Percentiles rank a stretch among this genome's conserved stretches.
These are phyloP conservation scores for Geoglossum cookeanum DNA, from an alignment of 2,329 filamentous ascomycete genomes.

Conservation along the genomic window DNA sequence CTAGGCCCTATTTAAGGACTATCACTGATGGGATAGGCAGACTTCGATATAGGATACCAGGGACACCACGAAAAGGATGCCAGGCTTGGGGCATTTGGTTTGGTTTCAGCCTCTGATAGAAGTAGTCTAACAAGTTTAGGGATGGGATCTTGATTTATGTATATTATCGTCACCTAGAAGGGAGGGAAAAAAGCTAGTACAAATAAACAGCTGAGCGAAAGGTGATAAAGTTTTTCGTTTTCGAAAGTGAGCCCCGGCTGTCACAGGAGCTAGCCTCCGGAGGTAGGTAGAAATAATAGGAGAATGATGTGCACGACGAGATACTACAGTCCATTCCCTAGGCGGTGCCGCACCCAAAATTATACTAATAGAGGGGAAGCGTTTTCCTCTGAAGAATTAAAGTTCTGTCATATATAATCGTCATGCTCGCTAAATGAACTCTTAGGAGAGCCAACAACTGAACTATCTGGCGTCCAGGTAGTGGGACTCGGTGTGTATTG, in stretches of 20 bases:
- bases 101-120: neutral
- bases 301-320: neutral
- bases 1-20: too few relatives aligned
- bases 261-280: too few relatives aligned
- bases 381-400: neutral
- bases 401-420: neutral
- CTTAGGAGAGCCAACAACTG: neutral
- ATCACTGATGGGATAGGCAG: neutral
- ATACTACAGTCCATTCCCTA: neutral
- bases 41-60: neutral
- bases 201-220: too few relatives aligned
- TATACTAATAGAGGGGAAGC: neutral
- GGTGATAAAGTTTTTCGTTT: too few relatives aligned
- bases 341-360: neutral
- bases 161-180: too few relatives aligned
- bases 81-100: neutral
- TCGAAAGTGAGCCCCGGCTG: too few relatives aligned
- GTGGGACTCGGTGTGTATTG: conserved; percentile 14
- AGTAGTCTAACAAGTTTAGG: neutral
- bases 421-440: neutral
- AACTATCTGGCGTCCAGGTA: conserved; percentile 2
- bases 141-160: too few relatives aligned
- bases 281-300: neutral
- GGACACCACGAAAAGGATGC: neutral
- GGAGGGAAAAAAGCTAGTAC: too few relatives aligned